Conservation (phyloP, 768 basidiomycete genomes). For the Leucogyrophana mollusca region DNA sequence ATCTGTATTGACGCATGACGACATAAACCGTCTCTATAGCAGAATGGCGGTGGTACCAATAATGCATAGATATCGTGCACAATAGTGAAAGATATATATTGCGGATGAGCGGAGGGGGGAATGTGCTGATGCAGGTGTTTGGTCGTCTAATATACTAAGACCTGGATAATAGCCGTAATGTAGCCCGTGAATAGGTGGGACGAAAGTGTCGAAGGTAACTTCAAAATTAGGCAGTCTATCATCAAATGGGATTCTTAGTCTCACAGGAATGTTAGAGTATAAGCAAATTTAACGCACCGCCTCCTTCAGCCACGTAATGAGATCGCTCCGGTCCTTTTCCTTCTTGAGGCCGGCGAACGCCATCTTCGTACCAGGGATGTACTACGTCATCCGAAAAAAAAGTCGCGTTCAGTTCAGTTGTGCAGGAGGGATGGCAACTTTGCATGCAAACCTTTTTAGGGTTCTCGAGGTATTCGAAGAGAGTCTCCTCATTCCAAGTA, state of each 20-base stretch:
- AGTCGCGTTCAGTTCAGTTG: neutral
- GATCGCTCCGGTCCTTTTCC: constrained; percentile 95
- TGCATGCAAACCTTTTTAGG: constrained; percentile 80
- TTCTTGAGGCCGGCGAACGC: constrained; percentile 99
- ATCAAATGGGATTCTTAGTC: neutral
- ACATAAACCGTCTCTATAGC: neutral
- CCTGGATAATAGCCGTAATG: constrained; percentile 20
- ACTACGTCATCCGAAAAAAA: constrained; percentile 40
- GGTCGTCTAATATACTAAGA: constrained; percentile 38
- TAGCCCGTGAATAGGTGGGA: constrained; percentile 15
- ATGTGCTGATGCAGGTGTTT: constrained; percentile 19
- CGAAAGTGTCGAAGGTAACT: constrained; percentile 13
- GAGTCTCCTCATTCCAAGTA: constrained; percentile 80
- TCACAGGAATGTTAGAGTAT: neutral
- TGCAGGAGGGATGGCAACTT: neutral
- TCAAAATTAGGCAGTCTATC: constrained; percentile 26
- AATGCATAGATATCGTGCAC: neutral
- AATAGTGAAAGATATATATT: constrained; percentile 9
- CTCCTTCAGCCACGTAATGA: constrained; percentile 82
- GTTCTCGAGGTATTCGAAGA: constrained; percentile 95
- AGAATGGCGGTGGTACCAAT: too few relatives aligned
- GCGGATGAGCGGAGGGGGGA: constrained; percentile 26
- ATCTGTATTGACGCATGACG: neutral
- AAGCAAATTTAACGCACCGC: constrained; percentile 44
- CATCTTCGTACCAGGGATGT: constrained; percentile 98